Conservation (phyloP, 352 stramenopile species). For the Thalassiosira mediterranea region DNA sequence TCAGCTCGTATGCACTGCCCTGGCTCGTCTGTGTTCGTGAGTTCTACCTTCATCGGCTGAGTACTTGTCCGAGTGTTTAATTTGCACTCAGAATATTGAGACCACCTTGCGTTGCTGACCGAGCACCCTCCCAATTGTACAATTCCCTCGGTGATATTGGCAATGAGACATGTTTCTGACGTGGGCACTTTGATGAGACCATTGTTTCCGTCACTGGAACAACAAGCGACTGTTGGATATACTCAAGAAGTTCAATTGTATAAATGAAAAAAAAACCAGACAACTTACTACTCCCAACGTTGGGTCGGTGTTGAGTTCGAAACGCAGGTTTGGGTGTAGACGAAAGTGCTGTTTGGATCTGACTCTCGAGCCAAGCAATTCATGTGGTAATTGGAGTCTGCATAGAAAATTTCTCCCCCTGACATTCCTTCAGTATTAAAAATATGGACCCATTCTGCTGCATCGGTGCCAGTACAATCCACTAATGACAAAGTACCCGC, state of each 20-base stretch:
- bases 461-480: neutral
- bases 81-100: slow-evolving; percentile 29
- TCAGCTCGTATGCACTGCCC: slow-evolving; percentile 4
- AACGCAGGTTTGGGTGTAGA: too few relatives aligned
- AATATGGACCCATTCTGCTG: slow-evolving; percentile 19
- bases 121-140: slow-evolving; percentile 7
- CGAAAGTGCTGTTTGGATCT: too few relatives aligned
- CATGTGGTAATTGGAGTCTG: too few relatives aligned
- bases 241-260: too few relatives aligned
- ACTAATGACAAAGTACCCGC: slow-evolving; percentile 7
- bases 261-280: too few relatives aligned
- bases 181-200: too few relatives aligned
- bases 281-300: too few relatives aligned
- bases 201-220: too few relatives aligned
- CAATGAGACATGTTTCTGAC: too few relatives aligned
- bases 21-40: neutral
- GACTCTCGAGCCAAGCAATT: too few relatives aligned
- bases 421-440: slow-evolving; percentile 4
- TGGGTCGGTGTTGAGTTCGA: too few relatives aligned
- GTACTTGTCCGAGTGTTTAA: slow-evolving; percentile 27
- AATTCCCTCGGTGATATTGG: slow-evolving; percentile 2
- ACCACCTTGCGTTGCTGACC: slow-evolving; percentile 11
- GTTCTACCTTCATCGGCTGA: slow-evolving; percentile 17
- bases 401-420: slow-evolving; percentile 26
- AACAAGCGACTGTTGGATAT: too few relatives aligned